These are phyloP conservation scores for Mycena haematopus DNA, from an alignment of 768 basidiomycete genomes.

Conservation along the genomic window DNA sequence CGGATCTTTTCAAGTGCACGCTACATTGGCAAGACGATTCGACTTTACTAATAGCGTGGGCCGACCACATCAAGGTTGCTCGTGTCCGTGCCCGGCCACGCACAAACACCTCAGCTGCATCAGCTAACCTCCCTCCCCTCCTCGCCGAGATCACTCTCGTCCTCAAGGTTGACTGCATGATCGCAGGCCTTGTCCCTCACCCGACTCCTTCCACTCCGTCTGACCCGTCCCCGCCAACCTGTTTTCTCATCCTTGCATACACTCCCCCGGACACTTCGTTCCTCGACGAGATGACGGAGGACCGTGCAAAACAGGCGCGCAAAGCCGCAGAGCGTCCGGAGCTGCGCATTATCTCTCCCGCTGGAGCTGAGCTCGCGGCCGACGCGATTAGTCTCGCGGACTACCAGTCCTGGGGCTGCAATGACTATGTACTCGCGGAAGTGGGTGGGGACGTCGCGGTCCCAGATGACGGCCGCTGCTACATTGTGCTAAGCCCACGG, in stretches of 20 bases:
- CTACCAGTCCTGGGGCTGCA: conserved; percentile 88
- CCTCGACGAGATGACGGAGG: conserved; percentile 72
- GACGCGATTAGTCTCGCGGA: conserved; percentile 83
- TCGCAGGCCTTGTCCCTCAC: conserved; percentile 88
- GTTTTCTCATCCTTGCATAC: conserved; percentile 90
- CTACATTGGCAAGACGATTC: conserved; percentile 93
- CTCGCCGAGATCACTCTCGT: conserved; percentile 89
- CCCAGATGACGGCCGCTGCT: conserved; percentile 55
- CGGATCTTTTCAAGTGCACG: conserved; percentile 93
- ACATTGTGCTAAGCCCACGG: conserved; percentile 85
- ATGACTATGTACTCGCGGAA: conserved; percentile 84
- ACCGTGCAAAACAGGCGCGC: conserved; percentile 76
- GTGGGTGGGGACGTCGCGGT: conserved; percentile 42
- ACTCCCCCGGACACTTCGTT: conserved; percentile 77
- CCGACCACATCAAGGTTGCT: conserved; percentile 90
- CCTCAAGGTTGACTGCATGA: conserved; percentile 95
- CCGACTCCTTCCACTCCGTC: conserved; percentile 27
- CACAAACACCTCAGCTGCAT: conserved; percentile 46
- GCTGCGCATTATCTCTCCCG: conserved; percentile 86
- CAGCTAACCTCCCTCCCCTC: conserved; percentile 60
- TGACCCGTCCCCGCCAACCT: conserved; percentile 50
- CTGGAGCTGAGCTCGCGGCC: conserved; percentile 85
- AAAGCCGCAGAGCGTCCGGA: conserved; percentile 93
- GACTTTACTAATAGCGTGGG: conserved; percentile 92
- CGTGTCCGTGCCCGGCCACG: conserved; percentile 71